Evolutionary conservation across 208 protist genomes (phyloP).

Genomic region (Trypanosoma lewisi): DNA sequence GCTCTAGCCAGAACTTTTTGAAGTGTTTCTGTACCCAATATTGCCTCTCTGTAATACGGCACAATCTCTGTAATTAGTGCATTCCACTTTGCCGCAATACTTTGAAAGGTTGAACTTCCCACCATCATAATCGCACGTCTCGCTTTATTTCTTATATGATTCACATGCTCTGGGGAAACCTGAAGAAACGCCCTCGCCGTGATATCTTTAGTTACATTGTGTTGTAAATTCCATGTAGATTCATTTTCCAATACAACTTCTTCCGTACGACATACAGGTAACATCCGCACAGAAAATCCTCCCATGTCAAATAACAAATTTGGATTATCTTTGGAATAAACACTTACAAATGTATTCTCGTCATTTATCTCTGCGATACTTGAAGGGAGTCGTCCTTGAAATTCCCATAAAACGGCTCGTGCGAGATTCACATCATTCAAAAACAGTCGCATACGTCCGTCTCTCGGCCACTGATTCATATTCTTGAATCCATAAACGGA

Average conservation of each 20-base stretch:
- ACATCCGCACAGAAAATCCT: constrained; percentile 98
- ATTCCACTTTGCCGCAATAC: constrained; percentile 99
- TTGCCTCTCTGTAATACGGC: constrained; percentile 99
- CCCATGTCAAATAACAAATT: constrained; percentile 99
- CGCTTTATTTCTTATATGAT: constrained; percentile 98
- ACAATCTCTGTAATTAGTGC: constrained; percentile 99
- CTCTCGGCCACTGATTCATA: constrained; percentile 99
- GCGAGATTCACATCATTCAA: constrained; percentile 99
- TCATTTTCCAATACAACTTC: constrained; percentile 94
- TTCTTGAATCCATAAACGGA: constrained; percentile 99
- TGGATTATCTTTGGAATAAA: constrained; percentile 99
- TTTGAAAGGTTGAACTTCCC: constrained; percentile 99
- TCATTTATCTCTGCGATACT: constrained; percentile 97
- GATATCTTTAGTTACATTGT: constrained; percentile 98
- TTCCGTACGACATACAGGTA: constrained; percentile 88
- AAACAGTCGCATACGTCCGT: constrained; percentile 99
- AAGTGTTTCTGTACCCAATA: constrained; percentile 96
- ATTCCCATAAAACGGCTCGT: constrained; percentile 99
- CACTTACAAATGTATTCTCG: constrained; percentile 98
- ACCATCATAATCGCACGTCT: constrained; percentile 99
- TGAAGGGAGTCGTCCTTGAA: constrained; percentile 98
- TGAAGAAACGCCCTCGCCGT: constrained; percentile 99
- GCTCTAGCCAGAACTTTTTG: constrained; percentile 99
- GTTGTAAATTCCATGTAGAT: constrained; percentile 99
- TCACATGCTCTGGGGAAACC: constrained; percentile 95